Evolutionary conservation across 345 rosid species (phyloP).

Genomic region (Syzygium aromaticum): DNA sequence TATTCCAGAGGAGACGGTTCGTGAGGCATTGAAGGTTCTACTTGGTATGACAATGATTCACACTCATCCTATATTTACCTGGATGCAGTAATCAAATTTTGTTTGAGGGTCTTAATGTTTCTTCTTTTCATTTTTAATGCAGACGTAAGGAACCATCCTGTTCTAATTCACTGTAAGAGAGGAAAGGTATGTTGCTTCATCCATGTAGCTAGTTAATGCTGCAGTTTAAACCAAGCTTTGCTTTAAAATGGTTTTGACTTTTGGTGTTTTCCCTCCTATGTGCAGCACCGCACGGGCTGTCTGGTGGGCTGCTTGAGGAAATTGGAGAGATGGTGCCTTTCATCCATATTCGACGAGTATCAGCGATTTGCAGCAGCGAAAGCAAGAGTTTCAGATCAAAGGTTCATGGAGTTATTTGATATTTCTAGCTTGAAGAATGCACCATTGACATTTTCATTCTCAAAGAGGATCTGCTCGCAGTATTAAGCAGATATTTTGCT

Average conservation of each 20-base stretch:
- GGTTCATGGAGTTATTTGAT: constrained; percentile 88
- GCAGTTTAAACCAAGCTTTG: not conserved
- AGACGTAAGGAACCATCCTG: constrained; percentile 90
- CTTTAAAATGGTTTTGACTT: not conserved
- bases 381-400: constrained; percentile 89
- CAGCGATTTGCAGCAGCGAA: constrained; percentile 87
- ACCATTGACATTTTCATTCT: constrained; percentile 67
- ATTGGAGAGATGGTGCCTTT: constrained; percentile 77
- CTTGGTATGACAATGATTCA: constrained; percentile 41
- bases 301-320: constrained; percentile 92
- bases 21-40: constrained; percentile 83
- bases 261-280: not conserved
- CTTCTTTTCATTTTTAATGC: constrained; percentile 2
- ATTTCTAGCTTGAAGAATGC: constrained; percentile 55
- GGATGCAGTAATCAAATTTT: not conserved
- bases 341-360: constrained; percentile 85
- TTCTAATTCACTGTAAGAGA: constrained; percentile 84
- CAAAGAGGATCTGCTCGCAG: constrained; percentile 22
- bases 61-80: not conserved
- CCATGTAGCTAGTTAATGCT: not conserved
- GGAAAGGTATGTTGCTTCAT: constrained; percentile 57
- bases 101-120: not conserved
- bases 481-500: constrained; percentile 7
- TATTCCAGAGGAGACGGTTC: constrained; percentile 69
- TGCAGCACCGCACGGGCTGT: constrained; percentile 95